Evolutionary conservation across 2,329 filamentous ascomycete genomes (phyloP), one percentile per base, ranked within the genome.

Genomic region (Fusarium dlaminii): DNA sequence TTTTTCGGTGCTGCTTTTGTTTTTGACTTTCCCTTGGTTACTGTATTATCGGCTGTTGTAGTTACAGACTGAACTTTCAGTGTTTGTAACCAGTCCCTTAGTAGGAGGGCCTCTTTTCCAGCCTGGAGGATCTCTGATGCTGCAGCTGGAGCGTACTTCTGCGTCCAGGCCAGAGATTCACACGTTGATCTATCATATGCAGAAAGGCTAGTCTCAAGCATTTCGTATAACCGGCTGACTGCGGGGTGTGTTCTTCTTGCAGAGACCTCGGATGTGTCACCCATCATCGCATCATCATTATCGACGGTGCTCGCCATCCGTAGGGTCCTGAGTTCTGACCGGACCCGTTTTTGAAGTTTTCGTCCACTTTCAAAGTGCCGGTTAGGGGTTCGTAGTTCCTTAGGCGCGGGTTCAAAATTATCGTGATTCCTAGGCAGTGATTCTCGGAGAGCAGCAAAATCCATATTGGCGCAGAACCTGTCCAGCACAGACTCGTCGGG

Each of bases 101-200:
- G 83, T 14, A 96, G 84, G 4, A 86, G 79, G 3, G 90, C 90
- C 80, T 98, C 94, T 49, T 86, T 88, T 6, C 93, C 92, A 22
- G 85, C 81, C 78, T 98, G 95, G 17, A 99, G 85, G 2, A 98
- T 91, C 66, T 96, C 90, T 8, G 85, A 85, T 6, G 94, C 91
- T 40, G 83, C 85, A 32, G 81, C 83, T 0, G 96, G 96, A 1
- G 93, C 90, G 82, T 98, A 98, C 78, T 98, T 98, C 45, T 96
- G 92, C 5, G 87, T 81, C 96, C 96, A 99, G 14, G 90, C 83
- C 34, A 88, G 83, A 5, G 85, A 86, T 79, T 98, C 96, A 75
- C 93, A 97, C 56, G 87, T 88, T 14, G 91, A 93, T 70, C 85
- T 88, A 80, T 99, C 96, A 78, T 95, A 98, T 1, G 95, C 91